Evolutionary conservation across 345 rosid species (phyloP).

Genomic region (Eutrema japonicum): DNA sequence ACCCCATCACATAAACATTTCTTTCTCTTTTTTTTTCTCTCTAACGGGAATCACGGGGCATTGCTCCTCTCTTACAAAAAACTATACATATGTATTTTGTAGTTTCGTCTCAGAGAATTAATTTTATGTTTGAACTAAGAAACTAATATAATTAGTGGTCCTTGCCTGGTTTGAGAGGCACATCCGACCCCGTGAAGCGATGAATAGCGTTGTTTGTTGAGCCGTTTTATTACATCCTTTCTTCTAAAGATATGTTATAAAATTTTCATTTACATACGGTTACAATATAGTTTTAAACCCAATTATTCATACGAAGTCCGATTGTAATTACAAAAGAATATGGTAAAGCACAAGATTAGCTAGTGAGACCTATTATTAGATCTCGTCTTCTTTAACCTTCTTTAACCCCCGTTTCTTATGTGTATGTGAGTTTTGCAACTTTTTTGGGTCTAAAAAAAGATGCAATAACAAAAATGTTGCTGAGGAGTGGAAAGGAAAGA

Average conservation of each 20-base stretch:
- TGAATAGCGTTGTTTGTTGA: constrained; percentile 43
- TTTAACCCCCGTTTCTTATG: too few species aligned
- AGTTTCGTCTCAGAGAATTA: constrained; percentile 22
- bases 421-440: background rate
- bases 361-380: too few species aligned
- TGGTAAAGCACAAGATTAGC: background rate
- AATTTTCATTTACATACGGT: background rate
- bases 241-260: background rate
- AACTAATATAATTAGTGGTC: constrained; percentile 38
- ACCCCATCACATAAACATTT: constrained; percentile 32
- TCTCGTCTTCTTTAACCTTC: too few species aligned
- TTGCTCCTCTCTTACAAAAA: constrained; percentile 21
- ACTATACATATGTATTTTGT: background rate
- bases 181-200: constrained; percentile 45
- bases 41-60: constrained; percentile 46
- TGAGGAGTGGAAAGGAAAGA: constrained; percentile 15
- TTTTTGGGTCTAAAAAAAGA: background rate
- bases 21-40: background rate
- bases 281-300: background rate
- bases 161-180: constrained; percentile 29
- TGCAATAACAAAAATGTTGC: constrained; percentile 18
- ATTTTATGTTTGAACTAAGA: constrained; percentile 20
- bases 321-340: background rate
- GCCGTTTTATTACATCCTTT: constrained; percentile 22
- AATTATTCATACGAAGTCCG: background rate